phyloP scores from a whole-genome alignment of 345 rosid species.

The Zanthoxylum bungeanum region DNA sequence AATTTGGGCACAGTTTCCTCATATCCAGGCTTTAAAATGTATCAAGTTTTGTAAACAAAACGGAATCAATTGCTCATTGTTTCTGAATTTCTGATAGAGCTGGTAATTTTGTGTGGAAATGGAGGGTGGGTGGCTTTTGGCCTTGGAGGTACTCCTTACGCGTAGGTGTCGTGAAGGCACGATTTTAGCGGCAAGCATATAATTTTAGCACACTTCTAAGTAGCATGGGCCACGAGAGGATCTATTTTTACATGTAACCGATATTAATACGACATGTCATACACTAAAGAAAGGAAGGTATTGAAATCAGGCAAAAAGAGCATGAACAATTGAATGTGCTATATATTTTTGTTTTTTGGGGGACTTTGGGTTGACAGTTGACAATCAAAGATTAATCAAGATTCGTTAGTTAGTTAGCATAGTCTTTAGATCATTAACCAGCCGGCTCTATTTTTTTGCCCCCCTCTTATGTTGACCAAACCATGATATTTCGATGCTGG shows the following conservation, averaged over 20 bases:
- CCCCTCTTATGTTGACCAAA: too few species aligned
- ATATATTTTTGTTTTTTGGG: too few species aligned
- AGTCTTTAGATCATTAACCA: too few species aligned
- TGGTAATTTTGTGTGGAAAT: conserved; percentile 9
- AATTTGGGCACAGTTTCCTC: conserved; percentile 65
- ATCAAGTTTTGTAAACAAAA: neutral
- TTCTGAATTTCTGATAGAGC: conserved; percentile 9
- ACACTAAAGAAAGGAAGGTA: neutral
- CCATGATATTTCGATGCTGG: too few species aligned
- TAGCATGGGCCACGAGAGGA: neutral
- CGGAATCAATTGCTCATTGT: too few species aligned
- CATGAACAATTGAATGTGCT: neutral
- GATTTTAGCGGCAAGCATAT: conserved; percentile 37
- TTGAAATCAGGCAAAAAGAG: neutral
- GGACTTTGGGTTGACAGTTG: neutral
- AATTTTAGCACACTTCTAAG: neutral
- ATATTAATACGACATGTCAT: neutral
- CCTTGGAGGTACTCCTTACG: conserved; percentile 43
- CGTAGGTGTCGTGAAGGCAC: conserved; percentile 65
- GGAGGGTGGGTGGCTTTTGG: conserved; percentile 1
- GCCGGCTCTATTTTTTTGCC: neutral
- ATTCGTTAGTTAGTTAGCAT: neutral
- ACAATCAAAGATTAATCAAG: neutral
- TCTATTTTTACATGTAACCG: conserved; percentile 1
- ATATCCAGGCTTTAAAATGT: too few species aligned